A percentile compares a stretch with the other conserved stretches of the same genome.
Evolutionary conservation across 2,329 filamentous ascomycete species (phyloP).

Genomic region (Pyricularia sp.): DNA sequence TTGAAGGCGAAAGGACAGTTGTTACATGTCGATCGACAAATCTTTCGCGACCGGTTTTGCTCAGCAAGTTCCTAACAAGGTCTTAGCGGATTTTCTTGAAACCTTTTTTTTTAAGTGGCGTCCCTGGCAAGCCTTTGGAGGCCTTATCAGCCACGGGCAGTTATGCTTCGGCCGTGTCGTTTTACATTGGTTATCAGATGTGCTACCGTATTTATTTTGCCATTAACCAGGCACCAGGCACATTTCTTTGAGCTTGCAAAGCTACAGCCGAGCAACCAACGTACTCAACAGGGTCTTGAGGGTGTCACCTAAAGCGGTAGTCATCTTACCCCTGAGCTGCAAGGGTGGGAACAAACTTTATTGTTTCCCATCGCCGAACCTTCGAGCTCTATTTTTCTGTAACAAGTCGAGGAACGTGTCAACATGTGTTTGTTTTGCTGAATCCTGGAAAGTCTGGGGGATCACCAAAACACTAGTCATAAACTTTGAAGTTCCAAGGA

Average conservation of each 20-base stretch:
- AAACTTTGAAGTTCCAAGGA: background rate
- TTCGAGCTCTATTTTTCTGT: background rate
- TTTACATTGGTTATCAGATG: background rate
- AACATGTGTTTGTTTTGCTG: background rate
- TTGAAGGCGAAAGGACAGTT: background rate
- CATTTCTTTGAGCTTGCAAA: background rate
- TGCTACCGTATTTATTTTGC: background rate
- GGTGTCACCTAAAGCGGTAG: background rate
- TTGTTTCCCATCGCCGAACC: background rate
- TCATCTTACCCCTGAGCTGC: background rate
- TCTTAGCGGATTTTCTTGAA: background rate
- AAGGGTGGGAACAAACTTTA: background rate
- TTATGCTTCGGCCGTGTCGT: slow-evolving; percentile 1
- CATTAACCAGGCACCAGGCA: no score
- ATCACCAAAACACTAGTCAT: background rate
- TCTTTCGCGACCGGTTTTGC: background rate
- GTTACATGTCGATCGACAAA: background rate
- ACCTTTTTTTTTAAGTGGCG: background rate
- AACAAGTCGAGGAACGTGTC: background rate
- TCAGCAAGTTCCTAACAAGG: background rate
- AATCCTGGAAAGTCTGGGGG: background rate
- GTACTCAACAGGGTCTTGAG: background rate
- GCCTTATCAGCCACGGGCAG: background rate
- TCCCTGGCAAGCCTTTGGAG: background rate
- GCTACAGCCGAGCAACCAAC: background rate